phyloP scores from a whole-genome alignment of 345 rosid species.

The Camelina hispida region DNA sequence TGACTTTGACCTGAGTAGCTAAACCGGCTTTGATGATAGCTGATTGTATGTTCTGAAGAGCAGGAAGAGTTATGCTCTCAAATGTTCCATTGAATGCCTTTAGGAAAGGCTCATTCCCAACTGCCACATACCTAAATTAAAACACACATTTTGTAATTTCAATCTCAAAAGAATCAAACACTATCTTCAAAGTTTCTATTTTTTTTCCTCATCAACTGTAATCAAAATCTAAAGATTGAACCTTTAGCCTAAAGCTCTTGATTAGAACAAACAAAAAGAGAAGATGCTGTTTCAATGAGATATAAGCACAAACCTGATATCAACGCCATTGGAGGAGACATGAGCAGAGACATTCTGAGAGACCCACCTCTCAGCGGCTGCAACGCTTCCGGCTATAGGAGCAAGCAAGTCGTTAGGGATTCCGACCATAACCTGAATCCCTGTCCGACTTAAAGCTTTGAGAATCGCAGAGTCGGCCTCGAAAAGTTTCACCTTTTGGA shows the following conservation, averaged over 20 bases:
- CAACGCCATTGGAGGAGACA: conserved; percentile 57
- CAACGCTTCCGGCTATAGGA: conserved; percentile 53
- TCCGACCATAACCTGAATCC: conserved; percentile 82
- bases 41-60: conserved; percentile 66
- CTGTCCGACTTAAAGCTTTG: conserved; percentile 58
- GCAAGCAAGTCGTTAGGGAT: conserved; percentile 77
- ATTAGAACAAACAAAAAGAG: background rate
- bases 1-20: conserved; percentile 59
- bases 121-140: conserved; percentile 61
- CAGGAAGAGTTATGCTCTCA: conserved; percentile 58
- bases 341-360: conserved; percentile 66
- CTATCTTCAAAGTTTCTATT: conserved; percentile 6
- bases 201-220: conserved; percentile 20
- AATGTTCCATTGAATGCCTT: conserved; percentile 57
- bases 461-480: conserved; percentile 62
- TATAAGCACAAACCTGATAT: conserved; percentile 59
- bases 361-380: conserved; percentile 79
- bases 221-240: conserved; percentile 14
- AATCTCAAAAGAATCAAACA: conserved; percentile 3
- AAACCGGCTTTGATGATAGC: conserved; percentile 73
- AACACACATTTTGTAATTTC: conserved; percentile 20
- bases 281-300: background rate
- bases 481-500: conserved; percentile 74
- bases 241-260: background rate
- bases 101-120: conserved; percentile 75